Evolutionary conservation across 176 grass and related monocot species (phyloP), one percentile per base, ranked within the genome.

Genomic region (Hordeum marinum): DNA sequence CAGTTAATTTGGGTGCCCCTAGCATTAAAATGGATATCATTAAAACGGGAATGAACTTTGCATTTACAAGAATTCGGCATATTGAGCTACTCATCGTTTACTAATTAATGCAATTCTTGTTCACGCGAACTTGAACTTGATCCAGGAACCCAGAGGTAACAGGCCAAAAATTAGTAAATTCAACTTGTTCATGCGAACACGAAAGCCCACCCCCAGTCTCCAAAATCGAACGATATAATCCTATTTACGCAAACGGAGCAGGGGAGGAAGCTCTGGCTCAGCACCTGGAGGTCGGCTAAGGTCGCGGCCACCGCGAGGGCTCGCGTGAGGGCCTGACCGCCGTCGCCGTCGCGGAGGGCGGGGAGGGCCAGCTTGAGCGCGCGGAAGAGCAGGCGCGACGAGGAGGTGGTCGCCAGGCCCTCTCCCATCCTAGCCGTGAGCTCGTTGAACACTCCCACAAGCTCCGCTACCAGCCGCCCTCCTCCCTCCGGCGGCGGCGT

Each of bases 211-310:
- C 1, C 26, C 45, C 18, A 9, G 61, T 15, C 4, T 69, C 7
- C 54, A 57, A 8, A 21, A 57, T 57, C 6, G 6, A 57, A 21
- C 2, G 54, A 57, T 57, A 21, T 21, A 57, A 21, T 57, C 54
- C 54, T 21, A 57, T 21, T 21, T 57, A 57, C 54, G 54, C 54
- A 57, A 57, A 57, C 54, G 7, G 54, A 21, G 8, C 54, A 21
- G 54, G 3, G 54, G 54, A 57, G 54, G 13, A 12, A 34, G 14
- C 3, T 63, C 11, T 13, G 65, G 25, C 2, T 17, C 35, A 62
- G 20, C 25, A 98, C 95, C 93, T 98, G 95, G 40, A 98, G 95
- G 74, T 98, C 95, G 24, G 95, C 95, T 9, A 98, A 89, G 5
- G 94, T 87, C 10, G 79, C 87, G 23, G 91, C 95, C 65, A 95